Evolutionary conservation across 2,329 filamentous ascomycete species (phyloP), one percentile per base, ranked within the genome.

Genomic region (Periglandula ipomoeae): DNA sequence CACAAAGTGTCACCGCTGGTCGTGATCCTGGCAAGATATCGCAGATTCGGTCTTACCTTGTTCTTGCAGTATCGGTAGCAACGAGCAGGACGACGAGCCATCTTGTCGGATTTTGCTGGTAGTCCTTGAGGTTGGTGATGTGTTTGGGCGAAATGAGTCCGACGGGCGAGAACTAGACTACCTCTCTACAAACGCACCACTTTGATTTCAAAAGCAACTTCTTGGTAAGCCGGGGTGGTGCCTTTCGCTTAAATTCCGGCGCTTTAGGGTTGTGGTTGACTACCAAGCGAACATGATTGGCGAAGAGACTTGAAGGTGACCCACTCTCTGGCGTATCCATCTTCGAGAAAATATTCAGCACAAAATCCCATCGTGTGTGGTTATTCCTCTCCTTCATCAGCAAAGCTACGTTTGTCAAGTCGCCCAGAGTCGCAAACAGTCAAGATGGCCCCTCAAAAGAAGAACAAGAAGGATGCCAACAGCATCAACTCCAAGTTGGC

Each of bases 21-120:
- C n/a, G 17, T 22, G n/a, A 13, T 46, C 7, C 35, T 40, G 26
- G 26, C 39, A 32, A 13, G 52, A 43, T 46, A 51, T 47, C 48
- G 50, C 46, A 50, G 41, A 47, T 46, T 46, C 46, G 39, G 56
- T 74, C 85, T 76, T 72, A 95, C 89, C 89, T 96, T 96, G 86
- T 97, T 98, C 89, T 98, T 98, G 90, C 93, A 98, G 87, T 98
- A 98, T 71, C 93, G 86, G 84, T 95, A 98, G 81, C 93, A 98
- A 81, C 93, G 87, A 70, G 93, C 93, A 71, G 93, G 93, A 87
- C 93, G 89, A 77, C 93, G 89, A 71, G 93, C 93, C 93, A 98
- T 98, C 81, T 85, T 90, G 85, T 84, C 81, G 75, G 79, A 77
- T 75, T 81, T 63, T 64, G 57, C 64, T 66, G 60, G 53, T 55